Conservation (phyloP, 1,139 yeast genomes). For the Candida glucosophila region DNA sequence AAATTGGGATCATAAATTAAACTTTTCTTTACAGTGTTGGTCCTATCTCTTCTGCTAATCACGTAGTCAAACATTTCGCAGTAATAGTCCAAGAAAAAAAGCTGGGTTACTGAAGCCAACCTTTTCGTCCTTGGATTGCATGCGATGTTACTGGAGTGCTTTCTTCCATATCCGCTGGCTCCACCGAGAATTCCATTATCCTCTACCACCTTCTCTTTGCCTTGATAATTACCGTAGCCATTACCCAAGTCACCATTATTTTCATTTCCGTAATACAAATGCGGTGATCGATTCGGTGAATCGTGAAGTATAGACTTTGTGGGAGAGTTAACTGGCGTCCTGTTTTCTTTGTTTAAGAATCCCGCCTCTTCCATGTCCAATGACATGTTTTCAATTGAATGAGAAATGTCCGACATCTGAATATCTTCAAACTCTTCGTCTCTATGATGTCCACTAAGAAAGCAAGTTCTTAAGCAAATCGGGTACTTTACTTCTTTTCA, state of each 20-base stretch:
- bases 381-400: constrained; percentile 39
- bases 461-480: too few relatives aligned
- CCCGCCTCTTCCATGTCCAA: constrained; percentile 8
- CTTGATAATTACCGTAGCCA: constrained; percentile 1
- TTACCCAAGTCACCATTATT: too few relatives aligned
- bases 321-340: constrained; percentile 38
- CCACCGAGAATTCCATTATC: constrained; percentile 1
- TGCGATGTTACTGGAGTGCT: too few relatives aligned
- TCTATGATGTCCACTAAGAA: neutral
- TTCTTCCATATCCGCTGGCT: constrained; percentile 47
- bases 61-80: constrained; percentile 95
- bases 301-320: constrained; percentile 30
- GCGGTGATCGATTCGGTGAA: constrained; percentile 15
- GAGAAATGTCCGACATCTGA: constrained; percentile 26
- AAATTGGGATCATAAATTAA: constrained; percentile 38
- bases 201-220: neutral
- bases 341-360: constrained; percentile 35
- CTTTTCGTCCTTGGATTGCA: constrained; percentile 78
- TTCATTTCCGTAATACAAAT: constrained; percentile 5
- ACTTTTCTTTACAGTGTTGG: constrained; percentile 54
- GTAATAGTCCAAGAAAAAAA: constrained; percentile 86
- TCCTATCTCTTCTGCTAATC: constrained; percentile 75
- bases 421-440: constrained; percentile 1
- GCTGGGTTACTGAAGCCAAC: constrained; percentile 74
- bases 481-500: too few relatives aligned